Percentiles rank a stretch among this genome's conserved stretches.
phyloP scores from a whole-genome alignment of 2,329 filamentous ascomycete species.

The Dothideomycetes sp. region DNA sequence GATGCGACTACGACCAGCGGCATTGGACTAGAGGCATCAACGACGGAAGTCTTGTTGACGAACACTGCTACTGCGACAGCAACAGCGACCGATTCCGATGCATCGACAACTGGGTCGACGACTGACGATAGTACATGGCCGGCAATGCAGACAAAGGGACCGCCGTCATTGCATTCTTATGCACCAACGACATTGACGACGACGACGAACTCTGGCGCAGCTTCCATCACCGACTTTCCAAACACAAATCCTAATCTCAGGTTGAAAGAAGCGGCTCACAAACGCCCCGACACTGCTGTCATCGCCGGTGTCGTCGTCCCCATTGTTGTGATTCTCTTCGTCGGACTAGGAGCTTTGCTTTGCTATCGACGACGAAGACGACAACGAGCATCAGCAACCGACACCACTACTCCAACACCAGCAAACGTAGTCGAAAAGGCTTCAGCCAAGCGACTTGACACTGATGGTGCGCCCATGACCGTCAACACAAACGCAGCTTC shows the following conservation, averaged over 20 bases:
- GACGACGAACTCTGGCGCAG: too few species aligned
- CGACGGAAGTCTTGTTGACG: too few species aligned
- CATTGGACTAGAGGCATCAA: too few species aligned
- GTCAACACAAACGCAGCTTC: not conserved
- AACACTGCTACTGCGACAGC: too few species aligned
- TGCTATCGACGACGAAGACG: conserved; percentile 4
- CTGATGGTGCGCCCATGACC: not conserved
- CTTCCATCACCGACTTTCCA: not conserved
- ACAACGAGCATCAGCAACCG: not conserved
- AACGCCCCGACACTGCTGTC: not conserved
- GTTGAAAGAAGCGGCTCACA: not conserved
- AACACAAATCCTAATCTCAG: not conserved
- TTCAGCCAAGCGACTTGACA: not conserved
- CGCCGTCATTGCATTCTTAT: too few species aligned
- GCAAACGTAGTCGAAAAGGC: not conserved
- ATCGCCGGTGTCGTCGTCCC: conserved; percentile 7
- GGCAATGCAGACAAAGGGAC: too few species aligned
- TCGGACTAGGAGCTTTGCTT: conserved; percentile 1
- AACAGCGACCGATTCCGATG: too few species aligned
- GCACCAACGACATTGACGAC: too few species aligned
- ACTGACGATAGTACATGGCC: too few species aligned
- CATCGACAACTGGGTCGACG: too few species aligned
- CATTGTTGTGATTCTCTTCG: not conserved
- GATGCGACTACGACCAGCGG: too few species aligned
- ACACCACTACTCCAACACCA: not conserved